Evolutionary conservation across 2,329 filamentous ascomycete genomes (phyloP).

Genomic region (Fusarium goolgardi): DNA sequence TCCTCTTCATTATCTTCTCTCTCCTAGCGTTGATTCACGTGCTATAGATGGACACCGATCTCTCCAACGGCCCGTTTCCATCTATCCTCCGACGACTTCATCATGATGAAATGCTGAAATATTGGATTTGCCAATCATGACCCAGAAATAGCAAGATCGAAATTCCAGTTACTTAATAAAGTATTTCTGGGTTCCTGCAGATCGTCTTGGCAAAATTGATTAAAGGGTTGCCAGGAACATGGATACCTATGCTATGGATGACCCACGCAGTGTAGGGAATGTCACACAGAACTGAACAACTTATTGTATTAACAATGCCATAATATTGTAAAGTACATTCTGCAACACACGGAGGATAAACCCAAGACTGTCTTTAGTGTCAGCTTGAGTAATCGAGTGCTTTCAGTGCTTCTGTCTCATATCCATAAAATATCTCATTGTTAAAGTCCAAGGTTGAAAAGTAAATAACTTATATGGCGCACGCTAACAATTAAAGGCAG

Average conservation of each 20-base stretch:
- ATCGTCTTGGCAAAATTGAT: conserved; percentile 34
- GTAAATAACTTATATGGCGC: conserved; percentile 9
- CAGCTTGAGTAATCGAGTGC: not conserved
- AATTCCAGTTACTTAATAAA: conserved; percentile 8
- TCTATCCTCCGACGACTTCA: conserved; percentile 1
- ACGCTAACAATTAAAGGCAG: conserved; percentile 5
- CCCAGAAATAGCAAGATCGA: conserved; percentile 12
- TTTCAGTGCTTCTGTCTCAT: not conserved
- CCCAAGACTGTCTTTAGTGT: conserved; percentile 21
- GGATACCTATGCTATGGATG: not conserved
- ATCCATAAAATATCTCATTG: conserved; percentile 21
- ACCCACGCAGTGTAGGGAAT: conserved; percentile 7
- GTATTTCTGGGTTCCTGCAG: conserved; percentile 35
- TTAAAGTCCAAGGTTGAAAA: not conserved
- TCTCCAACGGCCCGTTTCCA: conserved; percentile 11
- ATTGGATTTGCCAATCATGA: conserved; percentile 10
- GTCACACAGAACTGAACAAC: conserved; percentile 22
- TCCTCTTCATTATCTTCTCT: not conserved
- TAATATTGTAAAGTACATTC: conserved; percentile 1
- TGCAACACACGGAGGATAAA: conserved; percentile 22
- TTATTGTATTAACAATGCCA: not conserved
- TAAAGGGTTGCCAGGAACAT: conserved; percentile 9
- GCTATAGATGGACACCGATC: conserved; percentile 4
- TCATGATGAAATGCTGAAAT: not conserved
- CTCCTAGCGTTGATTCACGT: conserved; percentile 2